Base-by-base conservation (phyloP, 208 protist species). In the Strigomonas oncopelti region DNA sequence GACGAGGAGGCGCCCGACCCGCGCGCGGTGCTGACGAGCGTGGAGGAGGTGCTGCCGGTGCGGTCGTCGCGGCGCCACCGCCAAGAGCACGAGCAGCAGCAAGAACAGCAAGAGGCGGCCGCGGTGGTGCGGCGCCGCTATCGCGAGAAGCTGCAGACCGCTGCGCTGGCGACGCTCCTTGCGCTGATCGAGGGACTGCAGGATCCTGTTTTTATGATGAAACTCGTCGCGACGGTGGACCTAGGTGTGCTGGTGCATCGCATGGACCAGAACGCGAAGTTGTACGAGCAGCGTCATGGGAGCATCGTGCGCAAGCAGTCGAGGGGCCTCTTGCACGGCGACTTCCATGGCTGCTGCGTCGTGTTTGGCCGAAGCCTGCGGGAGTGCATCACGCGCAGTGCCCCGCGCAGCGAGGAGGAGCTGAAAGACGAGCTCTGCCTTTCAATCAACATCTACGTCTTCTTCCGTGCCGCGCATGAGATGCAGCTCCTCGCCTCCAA, bases 401-500 rank as follows among this genome's bases (percentile, higher is more conserved):
- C 75, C 60, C 74, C 72, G 0, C 58, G 63, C 13, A 68, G 78
- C 36, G n/a, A 51, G 13, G 78, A 84, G 55, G 84, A 87, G 67
- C 71, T 87, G 20, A 56, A 83, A 22, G 84, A 90, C 42, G 77
- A 86, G 32, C 64, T 90, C 60, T 61, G 69, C 7, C 68, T 83
- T 1, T 80, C 68, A 16, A 72, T 85, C 22, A 75, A 68, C 68
- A 81, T 86, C 70, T 90, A 78, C 71, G 84, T 72, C 31, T 90
- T 90, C 63, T 86, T 90, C 58, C 74, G 75, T 8, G 75, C 78
- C 24, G 77, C 71, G 48, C 69, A 84, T 58, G 84, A 90, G 65
- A 80, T 84, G 77, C 75, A 87, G 65, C 53, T 60, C 14, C 72
- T 87, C n/a, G 69, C 72, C 1, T 28, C 61, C 11, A 61, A 52